phyloP scores from a whole-genome alignment of 2,329 filamentous ascomycete species.

The Aspergillus glaucus region DNA sequence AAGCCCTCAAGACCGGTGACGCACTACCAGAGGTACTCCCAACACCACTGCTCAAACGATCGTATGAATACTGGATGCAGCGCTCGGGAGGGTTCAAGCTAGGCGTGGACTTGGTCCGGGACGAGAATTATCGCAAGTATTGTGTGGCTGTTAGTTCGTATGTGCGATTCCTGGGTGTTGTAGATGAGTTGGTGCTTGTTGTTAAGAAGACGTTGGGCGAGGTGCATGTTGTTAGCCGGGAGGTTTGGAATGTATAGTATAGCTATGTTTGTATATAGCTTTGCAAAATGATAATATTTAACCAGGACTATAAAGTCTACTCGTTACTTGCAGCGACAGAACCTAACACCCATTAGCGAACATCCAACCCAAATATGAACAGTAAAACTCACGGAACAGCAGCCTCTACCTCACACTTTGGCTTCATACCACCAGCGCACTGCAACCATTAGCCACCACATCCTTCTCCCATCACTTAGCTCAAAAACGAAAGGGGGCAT shows the following conservation, averaged over 20 bases:
- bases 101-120: conserved; percentile 28
- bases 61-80: conserved; percentile 19
- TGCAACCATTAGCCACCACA: not conserved
- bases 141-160: conserved; percentile 44
- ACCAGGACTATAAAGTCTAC: not conserved
- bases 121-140: conserved; percentile 42
- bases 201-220: conserved; percentile 43
- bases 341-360: not conserved
- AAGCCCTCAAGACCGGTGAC: conserved; percentile 44
- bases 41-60: conserved; percentile 39
- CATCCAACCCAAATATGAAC: not conserved
- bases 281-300: not conserved
- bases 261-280: not conserved
- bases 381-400: not conserved
- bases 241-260: not conserved
- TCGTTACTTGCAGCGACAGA: not conserved
- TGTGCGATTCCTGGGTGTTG: conserved; percentile 36
- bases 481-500: too few species aligned
- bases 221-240: conserved; percentile 23
- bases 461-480: not conserved
- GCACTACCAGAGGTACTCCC: conserved; percentile 45
- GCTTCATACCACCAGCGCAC: not conserved
- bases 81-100: conserved; percentile 21
- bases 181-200: conserved; percentile 42
- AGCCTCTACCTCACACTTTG: not conserved